Evolutionary conservation across 352 stramenopile genomes (phyloP), one percentile per base, ranked within the genome.

Genomic region (Phytophthora tubulina): DNA sequence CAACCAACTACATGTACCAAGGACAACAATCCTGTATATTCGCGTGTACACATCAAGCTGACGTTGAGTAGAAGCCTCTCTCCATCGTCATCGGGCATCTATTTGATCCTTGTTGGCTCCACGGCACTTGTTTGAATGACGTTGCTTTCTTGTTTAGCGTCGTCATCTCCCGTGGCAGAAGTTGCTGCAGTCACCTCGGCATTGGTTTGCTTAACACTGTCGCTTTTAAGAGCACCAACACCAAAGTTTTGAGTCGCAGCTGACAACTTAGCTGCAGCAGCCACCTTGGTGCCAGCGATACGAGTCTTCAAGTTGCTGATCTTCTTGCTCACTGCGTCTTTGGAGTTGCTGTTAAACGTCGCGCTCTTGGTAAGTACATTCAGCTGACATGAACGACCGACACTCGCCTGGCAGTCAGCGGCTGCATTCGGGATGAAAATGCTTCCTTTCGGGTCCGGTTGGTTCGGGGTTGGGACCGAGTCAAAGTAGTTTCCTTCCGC

Each of bases 401-500:
- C 63, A 13, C 33, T 68, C 1, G 67, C 38, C 42, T 50, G 13
- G 36, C 67, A 69, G 27, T 64, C 41, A 9, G 48, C 32, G 10
- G 38, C 65, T 3, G 50, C 50, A 39, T 69, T 57, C 8, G 72
- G 32, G 5, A 72, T 48, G 52, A 76, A 80, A 2, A 55, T 35
- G 45, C 35, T 63, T 33, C 56, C 65, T 30, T 63, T 27, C 21
- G 39, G 31, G 51, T 67, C 50, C 0, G 52, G 45, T 2, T 53
- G 17, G 42, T 63, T 63, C 30, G 56, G 41, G 11, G 57, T 58
- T 21, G 30, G 60, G 41, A 73, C 65, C 36, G 72, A 45, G 27
- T 80, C 63, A 31, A 84, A 81, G 77, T 78, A 79, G 63, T 85
- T 88, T 6, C 70, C 78, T 30, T 83, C 78, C 15, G 67, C 61